Evolutionary conservation across 495 filamentous ascomycete genomes (phyloP).

Genomic region (Thozetella sp.): DNA sequence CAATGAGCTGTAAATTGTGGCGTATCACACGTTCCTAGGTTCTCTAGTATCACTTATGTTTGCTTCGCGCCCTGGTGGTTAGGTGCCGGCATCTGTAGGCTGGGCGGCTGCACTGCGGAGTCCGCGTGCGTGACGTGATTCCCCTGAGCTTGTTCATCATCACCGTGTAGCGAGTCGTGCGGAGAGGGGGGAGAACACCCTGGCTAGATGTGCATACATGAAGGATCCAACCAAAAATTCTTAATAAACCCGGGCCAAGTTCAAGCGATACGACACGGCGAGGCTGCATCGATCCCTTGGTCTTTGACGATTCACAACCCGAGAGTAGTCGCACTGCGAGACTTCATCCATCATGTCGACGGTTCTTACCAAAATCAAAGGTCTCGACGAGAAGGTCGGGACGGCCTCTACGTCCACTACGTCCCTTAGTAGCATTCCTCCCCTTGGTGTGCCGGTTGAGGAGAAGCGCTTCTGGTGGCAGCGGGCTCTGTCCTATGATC

Average conservation of each 20-base stretch:
- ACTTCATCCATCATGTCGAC: constrained; percentile 16
- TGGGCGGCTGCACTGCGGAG: too few relatives aligned
- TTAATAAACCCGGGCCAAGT: too few relatives aligned
- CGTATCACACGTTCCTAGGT: too few relatives aligned
- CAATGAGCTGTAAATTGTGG: neutral
- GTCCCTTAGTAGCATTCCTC: constrained; percentile 21
- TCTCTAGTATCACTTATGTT: too few relatives aligned
- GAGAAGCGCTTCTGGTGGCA: constrained; percentile 48
- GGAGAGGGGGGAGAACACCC: too few relatives aligned
- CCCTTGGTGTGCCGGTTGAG: constrained; percentile 35
- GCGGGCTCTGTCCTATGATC: constrained; percentile 40
- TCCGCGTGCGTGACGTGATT: constrained; percentile 12
- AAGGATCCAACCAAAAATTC: neutral
- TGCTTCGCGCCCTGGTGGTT: too few relatives aligned
- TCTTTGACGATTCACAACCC: too few relatives aligned
- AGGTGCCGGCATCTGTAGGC: too few relatives aligned
- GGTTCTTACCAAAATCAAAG: constrained; percentile 9
- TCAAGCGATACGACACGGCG: too few relatives aligned
- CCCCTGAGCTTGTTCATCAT: constrained; percentile 5
- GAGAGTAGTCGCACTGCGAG: neutral
- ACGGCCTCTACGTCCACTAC: constrained; percentile 10
- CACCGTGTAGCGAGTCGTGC: neutral
- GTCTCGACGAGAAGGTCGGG: constrained; percentile 1
- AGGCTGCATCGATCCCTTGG: too few relatives aligned
- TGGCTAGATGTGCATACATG: too few relatives aligned